phyloP scores from a whole-genome alignment of 208 protist genomes.

The Trypanosoma cruzi region DNA sequence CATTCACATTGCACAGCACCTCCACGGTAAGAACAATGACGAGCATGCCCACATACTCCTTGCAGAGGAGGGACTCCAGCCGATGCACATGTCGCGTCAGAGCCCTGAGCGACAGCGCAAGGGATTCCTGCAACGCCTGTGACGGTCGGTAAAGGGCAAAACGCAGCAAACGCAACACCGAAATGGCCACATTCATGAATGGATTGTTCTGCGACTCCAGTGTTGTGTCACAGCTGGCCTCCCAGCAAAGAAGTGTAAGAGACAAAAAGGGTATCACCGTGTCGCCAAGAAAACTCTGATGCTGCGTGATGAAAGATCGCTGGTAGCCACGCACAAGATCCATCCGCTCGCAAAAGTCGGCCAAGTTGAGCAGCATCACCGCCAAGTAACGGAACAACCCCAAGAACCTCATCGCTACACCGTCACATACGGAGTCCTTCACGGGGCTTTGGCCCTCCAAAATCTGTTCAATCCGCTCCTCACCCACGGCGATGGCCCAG shows the following conservation, averaged over 20 bases:
- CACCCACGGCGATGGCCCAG: slow-evolving; percentile 40
- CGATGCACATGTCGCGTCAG: slow-evolving; percentile 53
- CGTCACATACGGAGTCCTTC: background rate
- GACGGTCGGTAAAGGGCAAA: slow-evolving; percentile 61
- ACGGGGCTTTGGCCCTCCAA: slow-evolving; percentile 14
- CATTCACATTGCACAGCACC: slow-evolving; percentile 80
- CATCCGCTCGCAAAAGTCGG: slow-evolving; percentile 59
- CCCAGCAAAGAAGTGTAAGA: slow-evolving; percentile 59
- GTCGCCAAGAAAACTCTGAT: slow-evolving; percentile 54
- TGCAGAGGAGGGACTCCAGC: slow-evolving; percentile 46
- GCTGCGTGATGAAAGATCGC: slow-evolving; percentile 30
- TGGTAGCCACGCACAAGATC: slow-evolving; percentile 45
- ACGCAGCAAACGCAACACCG: slow-evolving; percentile 58
- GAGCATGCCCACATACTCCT: slow-evolving; percentile 75
- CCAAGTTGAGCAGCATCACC: slow-evolving; percentile 71
- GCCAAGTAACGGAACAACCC: slow-evolving; percentile 65
- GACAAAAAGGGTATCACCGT: slow-evolving; percentile 68
- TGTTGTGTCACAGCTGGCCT: slow-evolving; percentile 20
- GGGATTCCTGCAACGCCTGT: slow-evolving; percentile 19
- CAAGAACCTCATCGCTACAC: slow-evolving; percentile 45
- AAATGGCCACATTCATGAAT: slow-evolving; percentile 49
- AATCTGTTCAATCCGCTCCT: slow-evolving; percentile 19
- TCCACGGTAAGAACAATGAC: slow-evolving; percentile 69
- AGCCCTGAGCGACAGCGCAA: slow-evolving; percentile 28
- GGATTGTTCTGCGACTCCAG: slow-evolving; percentile 42